Percentiles rank a stretch among this genome's conserved stretches.
Conservation (phyloP, 768 basidiomycete genomes). For the Exsudoporus frostii region DNA sequence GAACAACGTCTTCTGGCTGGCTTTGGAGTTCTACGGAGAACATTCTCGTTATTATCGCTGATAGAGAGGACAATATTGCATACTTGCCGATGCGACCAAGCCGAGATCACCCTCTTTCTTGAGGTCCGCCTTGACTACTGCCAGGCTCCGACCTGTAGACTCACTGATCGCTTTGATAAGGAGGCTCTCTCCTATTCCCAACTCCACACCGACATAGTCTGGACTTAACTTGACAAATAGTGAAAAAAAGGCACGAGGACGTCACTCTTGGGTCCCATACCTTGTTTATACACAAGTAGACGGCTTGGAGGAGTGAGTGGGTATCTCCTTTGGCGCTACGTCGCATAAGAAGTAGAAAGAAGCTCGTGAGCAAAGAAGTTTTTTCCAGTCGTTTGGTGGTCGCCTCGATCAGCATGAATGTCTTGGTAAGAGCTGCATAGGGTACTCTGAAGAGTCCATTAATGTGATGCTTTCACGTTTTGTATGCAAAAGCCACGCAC, state of each 20-base stretch:
- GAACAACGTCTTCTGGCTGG: slow-evolving; percentile 89
- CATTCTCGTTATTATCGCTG: neutral
- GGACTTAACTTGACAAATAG: slow-evolving; percentile 67
- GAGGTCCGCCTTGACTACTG: slow-evolving; percentile 84
- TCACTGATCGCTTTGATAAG: slow-evolving; percentile 94
- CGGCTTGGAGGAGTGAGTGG: slow-evolving; percentile 76
- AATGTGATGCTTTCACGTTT: neutral
- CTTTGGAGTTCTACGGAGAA: slow-evolving; percentile 78
- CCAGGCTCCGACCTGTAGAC: slow-evolving; percentile 84
- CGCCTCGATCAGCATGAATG: slow-evolving; percentile 85
- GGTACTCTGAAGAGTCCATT: slow-evolving; percentile 61
- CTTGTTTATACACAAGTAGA: slow-evolving; percentile 96
- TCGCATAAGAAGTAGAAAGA: slow-evolving; percentile 86
- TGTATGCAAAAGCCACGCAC: slow-evolving; percentile 45
- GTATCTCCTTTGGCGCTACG: slow-evolving; percentile 73
- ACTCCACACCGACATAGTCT: slow-evolving; percentile 91
- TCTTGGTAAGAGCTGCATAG: slow-evolving; percentile 87
- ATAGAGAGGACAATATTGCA: neutral
- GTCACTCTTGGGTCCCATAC: slow-evolving; percentile 42
- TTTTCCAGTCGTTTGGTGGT: slow-evolving; percentile 97
- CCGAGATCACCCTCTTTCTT: slow-evolving; percentile 96
- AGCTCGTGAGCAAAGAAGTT: slow-evolving; percentile 80
- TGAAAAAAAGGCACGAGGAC: neutral
- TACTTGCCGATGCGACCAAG: slow-evolving; percentile 85
- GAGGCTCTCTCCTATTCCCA: slow-evolving; percentile 94